Conservation (phyloP, 2,329 filamentous ascomycete genomes). For the Nigrospora oryzae region DNA sequence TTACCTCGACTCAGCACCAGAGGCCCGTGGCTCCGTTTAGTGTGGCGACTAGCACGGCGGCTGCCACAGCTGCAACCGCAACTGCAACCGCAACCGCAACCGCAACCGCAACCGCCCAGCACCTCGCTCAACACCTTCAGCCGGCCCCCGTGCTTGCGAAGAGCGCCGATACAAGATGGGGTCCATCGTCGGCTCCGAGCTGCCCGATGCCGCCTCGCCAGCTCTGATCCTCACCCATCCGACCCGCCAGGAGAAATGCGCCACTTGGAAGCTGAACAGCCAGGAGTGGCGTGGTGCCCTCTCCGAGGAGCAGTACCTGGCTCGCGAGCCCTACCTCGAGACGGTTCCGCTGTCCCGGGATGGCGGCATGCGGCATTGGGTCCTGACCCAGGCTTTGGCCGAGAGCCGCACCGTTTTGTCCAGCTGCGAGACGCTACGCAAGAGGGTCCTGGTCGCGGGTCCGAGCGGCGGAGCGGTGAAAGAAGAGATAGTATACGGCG, state of each 20-base stretch:
- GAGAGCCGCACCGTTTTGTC: slow-evolving; percentile 44
- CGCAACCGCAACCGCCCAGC: too few relatives aligned
- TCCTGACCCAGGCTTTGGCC: slow-evolving; percentile 42
- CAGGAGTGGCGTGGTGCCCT: slow-evolving; percentile 52
- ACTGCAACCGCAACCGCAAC: too few relatives aligned
- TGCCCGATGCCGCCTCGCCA: slow-evolving; percentile 24
- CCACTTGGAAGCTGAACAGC: slow-evolving; percentile 48
- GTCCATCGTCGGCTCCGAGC: slow-evolving; percentile 14
- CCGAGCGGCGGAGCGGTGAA: slow-evolving; percentile 26
- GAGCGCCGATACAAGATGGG: slow-evolving; percentile 18
- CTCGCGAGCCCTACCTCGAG: slow-evolving; percentile 49
- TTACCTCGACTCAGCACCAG: too few relatives aligned
- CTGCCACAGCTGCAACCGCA: too few relatives aligned
- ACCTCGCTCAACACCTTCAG: not conserved
- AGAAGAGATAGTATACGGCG: slow-evolving; percentile 61
- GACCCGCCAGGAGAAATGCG: slow-evolving; percentile 43
- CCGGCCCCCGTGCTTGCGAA: not conserved
- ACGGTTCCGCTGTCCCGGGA: slow-evolving; percentile 48
- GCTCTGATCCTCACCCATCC: slow-evolving; percentile 44
- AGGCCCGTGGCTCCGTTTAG: too few relatives aligned
- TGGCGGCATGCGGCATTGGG: slow-evolving; percentile 55
- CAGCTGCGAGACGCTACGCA: slow-evolving; percentile 56
- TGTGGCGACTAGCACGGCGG: too few relatives aligned
- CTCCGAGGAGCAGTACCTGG: slow-evolving; percentile 44
- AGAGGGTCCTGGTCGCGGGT: slow-evolving; percentile 41